Evolutionary conservation across 208 protist species (phyloP).

Genomic region (Blechomonas ayalai): DNA sequence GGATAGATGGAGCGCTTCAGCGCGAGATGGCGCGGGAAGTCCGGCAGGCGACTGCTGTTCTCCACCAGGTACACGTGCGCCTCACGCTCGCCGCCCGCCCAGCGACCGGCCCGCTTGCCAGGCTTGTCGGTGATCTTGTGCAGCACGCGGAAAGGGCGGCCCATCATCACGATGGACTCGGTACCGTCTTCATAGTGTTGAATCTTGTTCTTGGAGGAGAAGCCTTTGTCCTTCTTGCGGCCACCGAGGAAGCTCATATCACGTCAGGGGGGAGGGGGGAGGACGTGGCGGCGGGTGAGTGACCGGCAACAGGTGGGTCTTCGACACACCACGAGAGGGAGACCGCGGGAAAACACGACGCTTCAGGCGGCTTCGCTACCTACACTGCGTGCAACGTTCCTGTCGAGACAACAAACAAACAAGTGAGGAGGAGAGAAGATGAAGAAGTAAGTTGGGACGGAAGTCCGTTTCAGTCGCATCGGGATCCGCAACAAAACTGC

Average conservation of each 20-base stretch:
- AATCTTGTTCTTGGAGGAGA: constrained; percentile 73
- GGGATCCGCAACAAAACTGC: too few species aligned
- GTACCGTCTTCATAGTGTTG: constrained; percentile 79
- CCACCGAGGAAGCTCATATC: constrained; percentile 3
- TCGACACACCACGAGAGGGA: too few species aligned
- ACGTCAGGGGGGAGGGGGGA: too few species aligned
- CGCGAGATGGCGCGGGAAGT: constrained; percentile 64
- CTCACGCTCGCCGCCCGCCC: constrained; percentile 17
- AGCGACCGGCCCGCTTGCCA: constrained; percentile 14
- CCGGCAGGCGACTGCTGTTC: constrained; percentile 43
- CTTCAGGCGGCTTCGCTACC: too few species aligned
- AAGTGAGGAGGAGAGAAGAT: too few species aligned
- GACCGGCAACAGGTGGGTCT: too few species aligned
- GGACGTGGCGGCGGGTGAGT: too few species aligned
- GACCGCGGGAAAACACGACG: too few species aligned
- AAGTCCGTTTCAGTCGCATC: too few species aligned
- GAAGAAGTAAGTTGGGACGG: too few species aligned
- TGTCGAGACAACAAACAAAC: too few species aligned
- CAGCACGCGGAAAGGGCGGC: constrained; percentile 71
- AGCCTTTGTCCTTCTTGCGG: constrained; percentile 55
- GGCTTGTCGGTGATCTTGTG: constrained; percentile 51
- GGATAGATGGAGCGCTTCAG: constrained; percentile 73
- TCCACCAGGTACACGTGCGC: constrained; percentile 71
- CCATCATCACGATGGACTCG: constrained; percentile 75
- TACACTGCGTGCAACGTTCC: too few species aligned